Evolutionary conservation across 257 asterid genomes (phyloP), one percentile per base, ranked within the genome.

Genomic region (Plantago ovata): DNA sequence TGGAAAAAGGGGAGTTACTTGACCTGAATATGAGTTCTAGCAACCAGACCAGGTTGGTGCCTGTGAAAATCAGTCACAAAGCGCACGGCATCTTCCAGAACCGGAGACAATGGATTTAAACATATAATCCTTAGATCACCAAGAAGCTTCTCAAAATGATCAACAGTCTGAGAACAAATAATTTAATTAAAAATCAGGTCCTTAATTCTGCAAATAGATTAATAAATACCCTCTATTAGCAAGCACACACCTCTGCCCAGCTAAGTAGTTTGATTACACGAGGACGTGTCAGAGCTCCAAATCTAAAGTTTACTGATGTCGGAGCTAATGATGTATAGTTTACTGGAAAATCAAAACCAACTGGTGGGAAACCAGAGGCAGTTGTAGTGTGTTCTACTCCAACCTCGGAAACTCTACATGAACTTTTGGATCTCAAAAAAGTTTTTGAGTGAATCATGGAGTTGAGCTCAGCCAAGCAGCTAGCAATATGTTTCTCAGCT

Each of bases 231-330:
- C 42, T 60, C 56, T 60, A 53, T 14, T 4, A 52, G 38, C 62
- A 67, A 67, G 61, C 38, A 51, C 81, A 57, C 55, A 82, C 98
- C 91, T 80, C 69, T 70, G 71, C 84, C 98, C 98, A 92, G 87
- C 95, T 80, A 38, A 88, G 83, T 20, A 89, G 73, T 74, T 81
- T 78, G 51, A 88, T 73, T 32, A 95, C 73, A 64, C 97, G 97
- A 48, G 97, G 95, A 55, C 97, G 95, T 74, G 97, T 84, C 50
- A 96, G 96, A 62, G 98, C 84, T 40, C 95, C 86, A 68, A 85
- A 84, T 73, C 95, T 79, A 75, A 90, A 82, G 81, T 92, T 92
- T 70, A 92, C 74, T 39, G 95, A 79, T 48, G 53, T 48, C 20
- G 23, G 53, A 13, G 32, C 13, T 48, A 48, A 24, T 19, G 14